These are phyloP conservation scores for Botrytis pseudocinerea DNA, from an alignment of 2,329 filamentous ascomycete species.

Conservation along the genomic window DNA sequence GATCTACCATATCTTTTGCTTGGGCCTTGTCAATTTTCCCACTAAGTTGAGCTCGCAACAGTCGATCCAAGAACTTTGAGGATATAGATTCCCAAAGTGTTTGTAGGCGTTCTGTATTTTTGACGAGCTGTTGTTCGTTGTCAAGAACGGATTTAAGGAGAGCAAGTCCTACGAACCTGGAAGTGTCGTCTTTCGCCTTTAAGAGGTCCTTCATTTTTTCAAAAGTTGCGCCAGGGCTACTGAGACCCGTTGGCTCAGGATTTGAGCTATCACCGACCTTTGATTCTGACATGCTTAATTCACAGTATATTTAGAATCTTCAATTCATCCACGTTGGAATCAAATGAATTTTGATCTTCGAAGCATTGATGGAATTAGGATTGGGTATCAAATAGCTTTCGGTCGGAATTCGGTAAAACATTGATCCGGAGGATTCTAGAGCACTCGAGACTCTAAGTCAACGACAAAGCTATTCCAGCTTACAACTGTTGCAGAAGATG, in stretches of 20 bases:
- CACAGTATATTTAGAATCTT: neutral
- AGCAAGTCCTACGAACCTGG: slow-evolving; percentile 66
- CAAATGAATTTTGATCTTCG: neutral
- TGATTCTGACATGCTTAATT: slow-evolving; percentile 11
- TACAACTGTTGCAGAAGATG: slow-evolving; percentile 20
- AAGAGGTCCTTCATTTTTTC: slow-evolving; percentile 58
- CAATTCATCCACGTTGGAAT: neutral
- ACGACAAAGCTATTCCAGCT: slow-evolving; percentile 5
- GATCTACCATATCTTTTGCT: slow-evolving; percentile 60
- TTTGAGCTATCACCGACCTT: neutral
- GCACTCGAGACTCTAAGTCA: slow-evolving; percentile 4
- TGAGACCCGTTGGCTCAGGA: slow-evolving; percentile 13
- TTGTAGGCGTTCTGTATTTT: slow-evolving; percentile 49
- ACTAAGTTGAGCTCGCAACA: slow-evolving; percentile 56
- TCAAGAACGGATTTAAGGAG: slow-evolving; percentile 67
- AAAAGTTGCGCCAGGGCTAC: slow-evolving; percentile 39
- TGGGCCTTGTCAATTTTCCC: slow-evolving; percentile 44
- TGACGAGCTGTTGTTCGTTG: slow-evolving; percentile 53
- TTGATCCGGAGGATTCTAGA: slow-evolving; percentile 17
- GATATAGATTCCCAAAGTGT: slow-evolving; percentile 61
- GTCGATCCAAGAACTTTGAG: slow-evolving; percentile 62
- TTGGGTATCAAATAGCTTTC: neutral
- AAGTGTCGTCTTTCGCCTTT: slow-evolving; percentile 63
- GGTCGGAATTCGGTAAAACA: slow-evolving; percentile 4
- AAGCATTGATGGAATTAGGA: neutral